Conservation (phyloP, 2,329 filamentous ascomycete genomes). For the Sporothrix luriei region DNA sequence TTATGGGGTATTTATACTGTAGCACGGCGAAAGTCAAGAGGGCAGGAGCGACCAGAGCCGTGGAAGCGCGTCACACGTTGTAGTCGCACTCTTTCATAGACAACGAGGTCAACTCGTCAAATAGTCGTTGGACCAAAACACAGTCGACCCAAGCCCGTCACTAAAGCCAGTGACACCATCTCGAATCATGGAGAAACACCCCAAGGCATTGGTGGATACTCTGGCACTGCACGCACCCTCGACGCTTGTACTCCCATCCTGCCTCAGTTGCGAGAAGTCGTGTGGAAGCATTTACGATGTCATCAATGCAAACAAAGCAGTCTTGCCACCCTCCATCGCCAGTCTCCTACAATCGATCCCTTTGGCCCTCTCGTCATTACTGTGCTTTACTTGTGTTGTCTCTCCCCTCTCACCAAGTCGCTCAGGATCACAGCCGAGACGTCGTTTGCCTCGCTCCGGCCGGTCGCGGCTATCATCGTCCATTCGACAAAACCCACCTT, state of each 20-base stretch:
- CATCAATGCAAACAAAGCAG: no score
- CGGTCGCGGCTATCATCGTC: background rate
- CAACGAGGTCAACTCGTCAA: background rate
- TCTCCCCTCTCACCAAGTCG: no score
- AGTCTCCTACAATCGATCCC: background rate
- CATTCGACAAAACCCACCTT: background rate
- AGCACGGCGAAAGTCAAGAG: background rate
- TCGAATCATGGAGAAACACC: background rate
- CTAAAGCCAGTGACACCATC: background rate
- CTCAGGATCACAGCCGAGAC: background rate
- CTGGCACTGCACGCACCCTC: background rate
- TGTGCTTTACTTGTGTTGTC: background rate
- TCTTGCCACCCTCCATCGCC: background rate
- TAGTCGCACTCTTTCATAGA: background rate
- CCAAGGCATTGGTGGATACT: slow-evolving; percentile 7
- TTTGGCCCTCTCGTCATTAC: no score
- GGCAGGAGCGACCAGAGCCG: background rate
- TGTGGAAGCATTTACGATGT: background rate
- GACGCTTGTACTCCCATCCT: background rate
- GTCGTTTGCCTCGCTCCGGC: background rate
- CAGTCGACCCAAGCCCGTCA: background rate
- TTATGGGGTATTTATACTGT: background rate
- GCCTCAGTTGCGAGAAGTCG: background rate
- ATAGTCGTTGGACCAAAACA: background rate
- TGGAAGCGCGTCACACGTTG: background rate